These are phyloP conservation scores for Thraustochytrium sp. DNA, from an alignment of 352 stramenopile genomes.

Conservation along the genomic window DNA sequence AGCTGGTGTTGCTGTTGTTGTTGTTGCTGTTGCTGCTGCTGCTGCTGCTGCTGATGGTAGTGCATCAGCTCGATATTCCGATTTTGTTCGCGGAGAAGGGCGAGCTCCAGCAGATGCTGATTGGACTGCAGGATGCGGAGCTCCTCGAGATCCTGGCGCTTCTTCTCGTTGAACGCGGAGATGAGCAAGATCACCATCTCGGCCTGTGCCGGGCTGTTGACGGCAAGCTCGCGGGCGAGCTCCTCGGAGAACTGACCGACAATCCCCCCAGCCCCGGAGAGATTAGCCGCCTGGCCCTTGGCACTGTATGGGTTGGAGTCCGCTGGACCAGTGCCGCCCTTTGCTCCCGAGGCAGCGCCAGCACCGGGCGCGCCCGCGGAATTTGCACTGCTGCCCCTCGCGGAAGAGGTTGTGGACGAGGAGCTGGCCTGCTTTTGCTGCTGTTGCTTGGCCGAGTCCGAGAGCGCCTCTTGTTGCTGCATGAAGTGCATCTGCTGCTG, in stretches of 20 bases:
- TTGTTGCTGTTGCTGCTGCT: not conserved
- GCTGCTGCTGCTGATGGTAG: not conserved
- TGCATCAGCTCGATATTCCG: constrained; percentile 17
- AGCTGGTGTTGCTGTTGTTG: not conserved
- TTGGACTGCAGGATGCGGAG: constrained; percentile 1
- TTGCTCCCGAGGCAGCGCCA: no score
- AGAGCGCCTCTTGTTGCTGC: not conserved
- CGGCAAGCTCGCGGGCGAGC: not conserved
- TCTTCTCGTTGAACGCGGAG: constrained; percentile 30
- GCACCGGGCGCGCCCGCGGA: no score
- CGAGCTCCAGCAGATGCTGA: not conserved
- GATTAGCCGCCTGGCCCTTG: not conserved
- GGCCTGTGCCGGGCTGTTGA: not conserved
- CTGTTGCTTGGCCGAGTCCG: not conserved
- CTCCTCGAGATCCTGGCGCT: constrained; percentile 5
- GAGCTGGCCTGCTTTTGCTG: not conserved
- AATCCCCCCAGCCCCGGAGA: constrained; percentile 8
- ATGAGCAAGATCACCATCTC: not conserved
- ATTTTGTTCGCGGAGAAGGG: constrained; percentile 14
- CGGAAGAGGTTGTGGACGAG: no score
- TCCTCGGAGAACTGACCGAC: not conserved
- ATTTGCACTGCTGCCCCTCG: no score
- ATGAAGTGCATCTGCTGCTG: not conserved
- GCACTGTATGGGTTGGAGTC: not conserved
- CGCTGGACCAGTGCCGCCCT: no score